Evolutionary conservation across 2,329 filamentous ascomycete species (phyloP).

Genomic region (Mariannaea elegans): DNA sequence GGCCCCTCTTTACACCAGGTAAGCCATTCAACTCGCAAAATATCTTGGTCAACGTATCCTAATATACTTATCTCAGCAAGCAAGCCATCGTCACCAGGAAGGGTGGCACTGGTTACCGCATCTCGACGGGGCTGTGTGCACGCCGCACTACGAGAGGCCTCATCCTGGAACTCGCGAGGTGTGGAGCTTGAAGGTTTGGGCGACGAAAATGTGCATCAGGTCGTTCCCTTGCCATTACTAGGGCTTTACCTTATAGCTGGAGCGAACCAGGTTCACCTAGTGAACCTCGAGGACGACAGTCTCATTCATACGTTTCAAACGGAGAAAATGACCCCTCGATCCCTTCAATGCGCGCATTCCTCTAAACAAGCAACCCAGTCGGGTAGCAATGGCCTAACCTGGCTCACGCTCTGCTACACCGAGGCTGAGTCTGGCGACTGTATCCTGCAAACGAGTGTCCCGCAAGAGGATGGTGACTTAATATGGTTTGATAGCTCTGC

Average conservation of each 20-base stretch:
- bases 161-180: constrained; percentile 60
- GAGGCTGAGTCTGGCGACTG: constrained; percentile 68
- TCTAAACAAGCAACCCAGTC: constrained; percentile 51
- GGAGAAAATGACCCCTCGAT: constrained; percentile 64
- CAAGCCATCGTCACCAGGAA: constrained; percentile 19
- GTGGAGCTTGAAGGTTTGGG: constrained; percentile 54
- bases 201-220: constrained; percentile 58
- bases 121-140: constrained; percentile 62
- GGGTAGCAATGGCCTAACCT: constrained; percentile 66
- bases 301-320: constrained; percentile 71
- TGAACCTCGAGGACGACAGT: constrained; percentile 52
- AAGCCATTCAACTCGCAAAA: constrained; percentile 29
- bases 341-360: constrained; percentile 68
- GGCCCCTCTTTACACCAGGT: constrained; percentile 57
- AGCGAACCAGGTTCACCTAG: constrained; percentile 66
- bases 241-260: constrained; percentile 69
- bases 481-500: constrained; percentile 62
- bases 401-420: constrained; percentile 71
- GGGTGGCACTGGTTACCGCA: constrained; percentile 51
- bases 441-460: constrained; percentile 70
- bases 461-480: constrained; percentile 60
- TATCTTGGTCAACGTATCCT: neutral
- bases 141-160: constrained; percentile 52
- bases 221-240: constrained; percentile 67
- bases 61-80: constrained; percentile 7